Evolutionary conservation across 371 early-diverging fungal genomes (phyloP).

Genomic region (Parasitella parasitica): DNA sequence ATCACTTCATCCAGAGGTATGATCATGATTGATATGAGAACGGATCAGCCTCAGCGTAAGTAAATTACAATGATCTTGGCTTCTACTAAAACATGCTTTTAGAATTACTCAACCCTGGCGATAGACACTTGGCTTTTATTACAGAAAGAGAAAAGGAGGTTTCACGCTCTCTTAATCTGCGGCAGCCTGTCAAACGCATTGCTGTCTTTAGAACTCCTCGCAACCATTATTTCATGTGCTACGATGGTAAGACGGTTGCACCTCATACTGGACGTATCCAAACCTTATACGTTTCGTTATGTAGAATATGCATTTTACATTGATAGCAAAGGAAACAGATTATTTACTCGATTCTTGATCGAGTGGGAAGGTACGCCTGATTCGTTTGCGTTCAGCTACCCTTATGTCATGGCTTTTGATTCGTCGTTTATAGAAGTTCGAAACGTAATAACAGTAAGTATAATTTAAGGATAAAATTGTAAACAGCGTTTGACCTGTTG

Average conservation of each 20-base stretch:
- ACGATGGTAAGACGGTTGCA: slow-evolving; percentile 37
- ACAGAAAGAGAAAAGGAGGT: slow-evolving; percentile 44
- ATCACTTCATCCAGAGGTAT: slow-evolving; percentile 48
- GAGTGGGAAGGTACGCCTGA: slow-evolving; percentile 53
- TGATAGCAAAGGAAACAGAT: slow-evolving; percentile 44
- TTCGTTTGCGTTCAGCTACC: slow-evolving; percentile 39
- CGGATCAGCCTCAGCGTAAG: slow-evolving; percentile 49
- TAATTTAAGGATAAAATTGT: no score
- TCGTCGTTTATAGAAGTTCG: slow-evolving; percentile 47
- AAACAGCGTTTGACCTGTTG: neutral
- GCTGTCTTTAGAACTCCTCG: slow-evolving; percentile 34
- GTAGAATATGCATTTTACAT: slow-evolving; percentile 54
- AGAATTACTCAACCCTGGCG: slow-evolving; percentile 44
- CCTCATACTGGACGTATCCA: neutral
- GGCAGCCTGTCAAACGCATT: slow-evolving; percentile 40
- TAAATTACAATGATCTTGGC: no score
- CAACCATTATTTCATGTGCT: slow-evolving; percentile 45
- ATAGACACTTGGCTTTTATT: slow-evolving; percentile 38
- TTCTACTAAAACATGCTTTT: no score
- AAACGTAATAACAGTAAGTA: slow-evolving; percentile 41
- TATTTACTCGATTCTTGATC: slow-evolving; percentile 38
- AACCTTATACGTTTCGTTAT: neutral
- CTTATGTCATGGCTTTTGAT: slow-evolving; percentile 49
- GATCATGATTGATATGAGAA: slow-evolving; percentile 43
- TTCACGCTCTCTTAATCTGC: slow-evolving; percentile 25